These are phyloP conservation scores for Colletotrichum cordylinicola DNA, from an alignment of 2,329 filamentous ascomycete genomes.

Conservation along the genomic window DNA sequence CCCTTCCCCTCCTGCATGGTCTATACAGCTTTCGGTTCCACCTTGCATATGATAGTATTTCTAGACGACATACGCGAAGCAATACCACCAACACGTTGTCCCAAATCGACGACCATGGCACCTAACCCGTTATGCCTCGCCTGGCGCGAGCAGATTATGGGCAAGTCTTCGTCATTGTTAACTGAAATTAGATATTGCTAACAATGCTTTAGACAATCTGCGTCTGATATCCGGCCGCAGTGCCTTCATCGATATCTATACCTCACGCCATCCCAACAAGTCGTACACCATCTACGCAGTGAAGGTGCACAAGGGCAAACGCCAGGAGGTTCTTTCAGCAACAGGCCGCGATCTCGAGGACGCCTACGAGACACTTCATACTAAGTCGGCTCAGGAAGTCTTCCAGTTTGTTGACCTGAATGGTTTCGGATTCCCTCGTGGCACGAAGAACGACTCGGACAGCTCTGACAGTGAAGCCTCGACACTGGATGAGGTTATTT, in stretches of 20 bases:
- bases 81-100: neutral
- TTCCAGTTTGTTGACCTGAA: constrained; percentile 32
- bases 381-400: constrained; percentile 41
- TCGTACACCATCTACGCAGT: constrained; percentile 68
- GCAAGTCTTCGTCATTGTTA: neutral
- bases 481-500: constrained; percentile 8
- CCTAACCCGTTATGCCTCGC: constrained; percentile 9
- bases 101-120: neutral
- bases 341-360: constrained; percentile 31
- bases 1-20: neutral
- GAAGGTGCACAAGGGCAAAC: constrained; percentile 82
- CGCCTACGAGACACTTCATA: constrained; percentile 42
- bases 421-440: constrained; percentile 34
- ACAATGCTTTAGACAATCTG: constrained; percentile 3
- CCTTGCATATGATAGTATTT: constrained; percentile 1
- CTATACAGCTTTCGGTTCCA: neutral
- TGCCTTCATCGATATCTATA: constrained; percentile 13
- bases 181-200: neutral
- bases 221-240: constrained; percentile 13
- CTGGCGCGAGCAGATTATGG: constrained; percentile 19
- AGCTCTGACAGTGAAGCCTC: constrained; percentile 12
- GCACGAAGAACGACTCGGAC: constrained; percentile 9
- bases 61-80: neutral
- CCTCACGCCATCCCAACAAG: constrained; percentile 12
- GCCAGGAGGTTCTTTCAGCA: constrained; percentile 46